Conservation (phyloP, 164 flowering plant species). For the Vitis cinerea region DNA sequence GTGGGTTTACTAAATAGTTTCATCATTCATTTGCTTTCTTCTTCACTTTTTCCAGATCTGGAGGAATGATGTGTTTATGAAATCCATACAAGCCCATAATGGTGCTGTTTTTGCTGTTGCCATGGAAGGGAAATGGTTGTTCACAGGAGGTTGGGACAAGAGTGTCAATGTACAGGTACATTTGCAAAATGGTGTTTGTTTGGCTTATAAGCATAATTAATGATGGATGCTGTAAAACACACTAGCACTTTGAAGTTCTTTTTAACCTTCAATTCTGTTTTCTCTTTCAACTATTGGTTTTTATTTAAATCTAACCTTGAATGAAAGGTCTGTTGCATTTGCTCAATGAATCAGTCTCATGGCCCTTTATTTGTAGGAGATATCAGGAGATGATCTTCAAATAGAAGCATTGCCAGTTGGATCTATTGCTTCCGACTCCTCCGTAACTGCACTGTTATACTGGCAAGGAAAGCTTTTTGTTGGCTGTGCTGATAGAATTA, state of each 20-base stretch:
- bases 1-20: too few species aligned
- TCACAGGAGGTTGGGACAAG: constrained; percentile 85
- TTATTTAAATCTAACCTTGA: not conserved
- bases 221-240: not conserved
- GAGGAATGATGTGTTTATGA: constrained; percentile 59
- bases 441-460: constrained; percentile 56
- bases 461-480: constrained; percentile 77
- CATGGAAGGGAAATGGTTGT: constrained; percentile 63
- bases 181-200: not conserved
- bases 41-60: constrained; percentile 52
- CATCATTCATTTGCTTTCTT: not conserved
- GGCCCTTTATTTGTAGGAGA: constrained; percentile 41
- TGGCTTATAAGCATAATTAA: not conserved
- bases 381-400: constrained; percentile 49
- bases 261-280: too few species aligned
- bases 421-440: constrained; percentile 57
- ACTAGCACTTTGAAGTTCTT: not conserved
- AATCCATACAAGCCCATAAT: constrained; percentile 35
- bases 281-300: not conserved
- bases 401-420: constrained; percentile 50
- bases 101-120: constrained; percentile 61
- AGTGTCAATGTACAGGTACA: constrained; percentile 64
- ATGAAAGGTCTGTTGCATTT: not conserved
- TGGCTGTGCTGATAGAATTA: constrained; percentile 57
- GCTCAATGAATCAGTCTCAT: not conserved